phyloP scores from a whole-genome alignment of 805 yeast species.

The Ogataea trehalophila region DNA sequence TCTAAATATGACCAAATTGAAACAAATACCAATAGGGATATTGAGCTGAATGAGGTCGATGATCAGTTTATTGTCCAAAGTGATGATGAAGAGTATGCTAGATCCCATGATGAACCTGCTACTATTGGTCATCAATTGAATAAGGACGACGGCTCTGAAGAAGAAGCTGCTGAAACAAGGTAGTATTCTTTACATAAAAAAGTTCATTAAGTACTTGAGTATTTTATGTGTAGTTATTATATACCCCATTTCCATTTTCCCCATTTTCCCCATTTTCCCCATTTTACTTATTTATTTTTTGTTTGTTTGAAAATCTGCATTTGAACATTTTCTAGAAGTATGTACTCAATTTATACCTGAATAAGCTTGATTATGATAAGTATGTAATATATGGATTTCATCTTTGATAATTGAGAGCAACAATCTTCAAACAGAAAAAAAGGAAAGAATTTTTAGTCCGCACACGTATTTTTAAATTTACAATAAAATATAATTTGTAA shows the following conservation, averaged over 20 bases:
- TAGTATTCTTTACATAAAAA: too few relatives aligned
- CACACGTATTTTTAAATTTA: too few relatives aligned
- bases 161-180: neutral
- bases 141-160: neutral
- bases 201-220: too few relatives aligned
- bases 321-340: neutral
- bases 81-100: constrained; percentile 38
- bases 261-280: neutral
- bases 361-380: too few relatives aligned
- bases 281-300: neutral
- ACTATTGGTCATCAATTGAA: neutral
- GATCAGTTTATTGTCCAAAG: constrained; percentile 46
- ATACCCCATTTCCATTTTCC: neutral
- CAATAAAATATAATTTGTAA: too few relatives aligned
- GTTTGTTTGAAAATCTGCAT: neutral
- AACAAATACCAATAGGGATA: constrained; percentile 24
- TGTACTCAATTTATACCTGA: too few relatives aligned
- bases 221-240: neutral
- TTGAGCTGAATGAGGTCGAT: constrained; percentile 37
- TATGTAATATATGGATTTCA: too few relatives aligned
- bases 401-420: too few relatives aligned
- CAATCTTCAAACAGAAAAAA: too few relatives aligned
- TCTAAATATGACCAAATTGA: constrained; percentile 30
- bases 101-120: constrained; percentile 1
- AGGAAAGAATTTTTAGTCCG: too few relatives aligned